A percentile compares a stretch with the other conserved stretches of the same genome.
Conservation (phyloP, 352 stramenopile genomes). For the Phytophthora vignae region DNA sequence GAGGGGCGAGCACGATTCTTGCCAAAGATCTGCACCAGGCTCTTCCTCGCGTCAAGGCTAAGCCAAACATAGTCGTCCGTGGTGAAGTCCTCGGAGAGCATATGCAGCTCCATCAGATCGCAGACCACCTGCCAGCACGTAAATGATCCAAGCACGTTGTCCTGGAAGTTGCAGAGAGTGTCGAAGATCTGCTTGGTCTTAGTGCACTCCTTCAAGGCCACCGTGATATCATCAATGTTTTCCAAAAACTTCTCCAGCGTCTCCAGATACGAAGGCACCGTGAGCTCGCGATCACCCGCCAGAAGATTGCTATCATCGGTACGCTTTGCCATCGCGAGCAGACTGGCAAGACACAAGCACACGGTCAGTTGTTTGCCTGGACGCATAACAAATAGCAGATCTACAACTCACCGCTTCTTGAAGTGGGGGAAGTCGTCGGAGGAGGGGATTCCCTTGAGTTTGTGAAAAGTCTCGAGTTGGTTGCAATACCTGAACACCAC, state of each 20-base stretch:
- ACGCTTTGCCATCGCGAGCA: conserved; percentile 65
- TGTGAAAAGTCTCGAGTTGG: conserved; percentile 85
- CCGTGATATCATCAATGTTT: conserved; percentile 68
- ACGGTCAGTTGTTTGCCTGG: background rate
- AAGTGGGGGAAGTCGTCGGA: conserved; percentile 74
- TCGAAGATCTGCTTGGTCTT: conserved; percentile 69
- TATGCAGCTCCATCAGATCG: conserved; percentile 80
- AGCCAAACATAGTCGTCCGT: conserved; percentile 86
- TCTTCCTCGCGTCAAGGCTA: conserved; percentile 79
- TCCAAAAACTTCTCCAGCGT: conserved; percentile 74
- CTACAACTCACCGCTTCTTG: conserved; percentile 59
- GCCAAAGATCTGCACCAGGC: conserved; percentile 85
- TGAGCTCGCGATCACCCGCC: conserved; percentile 68
- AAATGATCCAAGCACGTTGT: conserved; percentile 84
- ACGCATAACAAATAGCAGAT: background rate
- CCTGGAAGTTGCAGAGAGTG: conserved; percentile 66
- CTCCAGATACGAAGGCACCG: conserved; percentile 63
- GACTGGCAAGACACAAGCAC: conserved; percentile 26
- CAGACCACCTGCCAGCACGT: conserved; percentile 89
- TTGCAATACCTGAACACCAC: conserved; percentile 86
- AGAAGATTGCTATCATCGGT: conserved; percentile 55
- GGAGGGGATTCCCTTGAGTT: conserved; percentile 77
- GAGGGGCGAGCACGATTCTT: conserved; percentile 74
- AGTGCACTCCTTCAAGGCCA: conserved; percentile 58
- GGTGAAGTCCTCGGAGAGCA: conserved; percentile 62